These are phyloP conservation scores for Penicillium janthinellum DNA, from an alignment of 2,329 filamentous ascomycete genomes.

Conservation along the genomic window DNA sequence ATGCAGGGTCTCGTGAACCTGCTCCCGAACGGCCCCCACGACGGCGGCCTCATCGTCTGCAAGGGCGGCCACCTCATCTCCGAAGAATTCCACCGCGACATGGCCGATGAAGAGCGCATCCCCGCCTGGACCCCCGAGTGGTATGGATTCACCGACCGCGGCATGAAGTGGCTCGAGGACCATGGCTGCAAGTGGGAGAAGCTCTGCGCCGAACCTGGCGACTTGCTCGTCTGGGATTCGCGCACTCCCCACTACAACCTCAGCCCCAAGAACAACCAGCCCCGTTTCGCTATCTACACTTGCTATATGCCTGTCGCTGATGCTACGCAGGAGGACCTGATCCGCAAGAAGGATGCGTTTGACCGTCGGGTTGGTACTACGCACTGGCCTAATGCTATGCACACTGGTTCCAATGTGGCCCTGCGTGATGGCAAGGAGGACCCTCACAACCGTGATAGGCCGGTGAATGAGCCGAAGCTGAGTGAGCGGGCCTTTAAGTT, in stretches of 20 bases:
- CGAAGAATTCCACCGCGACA: constrained; percentile 35
- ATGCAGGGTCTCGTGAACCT: constrained; percentile 56
- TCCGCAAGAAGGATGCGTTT: constrained; percentile 47
- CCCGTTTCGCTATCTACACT: constrained; percentile 43
- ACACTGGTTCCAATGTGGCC: constrained; percentile 26
- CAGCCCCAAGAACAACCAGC: constrained; percentile 32
- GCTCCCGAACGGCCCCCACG: constrained; percentile 37
- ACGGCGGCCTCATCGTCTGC: constrained; percentile 43
- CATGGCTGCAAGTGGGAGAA: constrained; percentile 37
- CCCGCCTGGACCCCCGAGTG: constrained; percentile 33
- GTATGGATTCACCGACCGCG: constrained; percentile 33
- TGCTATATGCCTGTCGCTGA: constrained; percentile 46
- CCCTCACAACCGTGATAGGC: constrained; percentile 38
- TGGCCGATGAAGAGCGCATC: constrained; percentile 32
- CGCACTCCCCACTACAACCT: constrained; percentile 46
- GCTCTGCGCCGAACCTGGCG: constrained; percentile 48
- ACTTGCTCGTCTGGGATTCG: constrained; percentile 48
- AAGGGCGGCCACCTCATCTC: constrained; percentile 34
- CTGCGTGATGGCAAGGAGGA: constrained; percentile 23
- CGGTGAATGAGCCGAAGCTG: constrained; percentile 44
- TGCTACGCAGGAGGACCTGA: constrained; percentile 45
- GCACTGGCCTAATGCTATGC: constrained; percentile 40
- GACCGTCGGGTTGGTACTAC: constrained; percentile 45
- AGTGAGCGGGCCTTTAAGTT: constrained; percentile 49
- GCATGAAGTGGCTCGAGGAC: constrained; percentile 38